Evolutionary conservation across 2,329 filamentous ascomycete genomes (phyloP).

Genomic region (Fusarium oxysporum): DNA sequence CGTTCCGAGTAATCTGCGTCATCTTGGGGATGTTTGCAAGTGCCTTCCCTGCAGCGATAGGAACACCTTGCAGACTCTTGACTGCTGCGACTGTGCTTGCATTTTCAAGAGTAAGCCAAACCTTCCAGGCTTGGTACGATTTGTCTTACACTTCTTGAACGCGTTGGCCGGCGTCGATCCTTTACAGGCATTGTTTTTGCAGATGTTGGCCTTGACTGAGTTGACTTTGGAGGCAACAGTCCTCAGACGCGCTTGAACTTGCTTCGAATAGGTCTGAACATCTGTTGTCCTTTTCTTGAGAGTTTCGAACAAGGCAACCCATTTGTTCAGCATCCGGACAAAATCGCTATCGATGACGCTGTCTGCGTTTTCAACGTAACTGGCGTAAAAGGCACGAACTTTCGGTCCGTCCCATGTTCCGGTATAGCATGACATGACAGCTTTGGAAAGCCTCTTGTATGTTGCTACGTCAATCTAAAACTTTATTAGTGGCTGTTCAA

Average conservation of each 20-base stretch:
- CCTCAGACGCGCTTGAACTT: conserved; percentile 13
- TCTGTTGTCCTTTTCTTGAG: conserved; percentile 13
- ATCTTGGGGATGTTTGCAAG: background rate
- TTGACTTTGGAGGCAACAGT: conserved; percentile 4
- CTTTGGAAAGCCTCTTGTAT: background rate
- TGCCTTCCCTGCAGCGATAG: background rate
- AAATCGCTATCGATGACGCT: conserved; percentile 16
- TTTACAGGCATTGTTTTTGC: background rate
- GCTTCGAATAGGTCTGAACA: conserved; percentile 8
- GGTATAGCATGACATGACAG: background rate
- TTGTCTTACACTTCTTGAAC: background rate
- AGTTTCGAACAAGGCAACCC: background rate
- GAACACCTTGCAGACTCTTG: background rate
- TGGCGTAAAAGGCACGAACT: conserved; percentile 1
- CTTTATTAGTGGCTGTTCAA: background rate
- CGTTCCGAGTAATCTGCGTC: background rate
- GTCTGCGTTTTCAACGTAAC: conserved; percentile 10
- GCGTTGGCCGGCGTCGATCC: background rate
- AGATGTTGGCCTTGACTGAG: background rate
- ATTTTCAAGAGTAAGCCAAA: background rate
- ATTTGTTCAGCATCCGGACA: conserved; percentile 11
- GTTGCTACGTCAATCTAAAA: background rate
- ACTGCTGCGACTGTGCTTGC: background rate
- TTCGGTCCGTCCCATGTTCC: conserved; percentile 1
- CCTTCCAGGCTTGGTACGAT: rapidly evolving